Percentiles rank a stretch among this genome's conserved stretches.
These are phyloP conservation scores for Neofusicoccum cordaticola DNA, from an alignment of 2,329 filamentous ascomycete genomes.

Conservation along the genomic window DNA sequence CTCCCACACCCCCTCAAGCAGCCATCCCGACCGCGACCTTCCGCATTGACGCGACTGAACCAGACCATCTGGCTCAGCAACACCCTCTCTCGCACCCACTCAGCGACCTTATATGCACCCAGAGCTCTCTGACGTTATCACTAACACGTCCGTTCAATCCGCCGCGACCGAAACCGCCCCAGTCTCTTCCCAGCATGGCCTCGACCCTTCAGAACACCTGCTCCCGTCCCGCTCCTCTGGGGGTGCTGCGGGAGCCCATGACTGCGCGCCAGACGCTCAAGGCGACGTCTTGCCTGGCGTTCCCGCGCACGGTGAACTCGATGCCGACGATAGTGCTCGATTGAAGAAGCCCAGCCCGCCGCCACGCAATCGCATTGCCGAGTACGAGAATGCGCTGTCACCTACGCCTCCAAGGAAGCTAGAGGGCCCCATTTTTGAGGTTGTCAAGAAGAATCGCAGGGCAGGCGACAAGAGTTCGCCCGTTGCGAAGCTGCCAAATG, in stretches of 20 bases:
- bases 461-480: slow-evolving; percentile 47
- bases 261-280: slow-evolving; percentile 17
- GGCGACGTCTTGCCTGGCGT: slow-evolving; percentile 20
- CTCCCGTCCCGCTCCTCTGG: slow-evolving; percentile 38
- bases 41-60: slow-evolving; percentile 15
- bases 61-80: slow-evolving; percentile 18
- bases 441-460: slow-evolving; percentile 48
- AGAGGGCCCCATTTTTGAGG: slow-evolving; percentile 51
- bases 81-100: slow-evolving; percentile 16
- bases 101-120: slow-evolving; percentile 61
- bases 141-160: slow-evolving; percentile 43
- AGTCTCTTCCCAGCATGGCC: slow-evolving; percentile 59
- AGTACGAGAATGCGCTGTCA: slow-evolving; percentile 53
- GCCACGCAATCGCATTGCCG: slow-evolving; percentile 51
- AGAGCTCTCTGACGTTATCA: slow-evolving; percentile 53
- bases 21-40: not conserved
- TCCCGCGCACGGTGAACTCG: slow-evolving; percentile 20
- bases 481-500: slow-evolving; percentile 71
- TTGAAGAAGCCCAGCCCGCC: slow-evolving; percentile 41
- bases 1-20: not conserved
- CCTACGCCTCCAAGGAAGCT: slow-evolving; percentile 37
- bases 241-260: slow-evolving; percentile 19
- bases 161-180: slow-evolving; percentile 34
- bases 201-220: slow-evolving; percentile 46
- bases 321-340: slow-evolving; percentile 25